Percentiles rank a stretch among this genome's conserved stretches.
Evolutionary conservation across 306 rosid genomes (phyloP).

Genomic region (Prunus kanzakura): DNA sequence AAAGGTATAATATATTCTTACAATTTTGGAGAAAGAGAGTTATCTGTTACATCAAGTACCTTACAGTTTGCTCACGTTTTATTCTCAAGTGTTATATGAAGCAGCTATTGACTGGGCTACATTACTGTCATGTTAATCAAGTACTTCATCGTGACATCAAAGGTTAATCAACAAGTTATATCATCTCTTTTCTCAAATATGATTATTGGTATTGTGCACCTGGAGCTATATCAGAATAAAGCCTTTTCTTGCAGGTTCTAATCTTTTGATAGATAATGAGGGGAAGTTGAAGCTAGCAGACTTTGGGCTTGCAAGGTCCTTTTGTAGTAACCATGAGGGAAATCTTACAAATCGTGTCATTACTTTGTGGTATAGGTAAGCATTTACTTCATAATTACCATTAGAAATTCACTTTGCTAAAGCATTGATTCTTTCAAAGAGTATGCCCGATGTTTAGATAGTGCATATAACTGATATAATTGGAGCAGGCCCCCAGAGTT

Average conservation of each 20-base stretch:
- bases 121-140: slow-evolving; percentile 62
- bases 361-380: slow-evolving; percentile 72
- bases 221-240: slow-evolving; percentile 4
- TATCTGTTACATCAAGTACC: neutral
- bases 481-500: slow-evolving; percentile 68
- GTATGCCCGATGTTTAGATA: neutral
- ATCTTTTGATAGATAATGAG: slow-evolving; percentile 71
- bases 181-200: neutral
- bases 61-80: neutral
- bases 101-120: slow-evolving; percentile 68
- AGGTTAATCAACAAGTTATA: slow-evolving; percentile 33
- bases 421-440: neutral
- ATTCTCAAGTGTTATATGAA: slow-evolving; percentile 64
- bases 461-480: slow-evolving; percentile 10
- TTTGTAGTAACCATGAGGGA: slow-evolving; percentile 51
- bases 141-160: slow-evolving; percentile 81
- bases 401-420: neutral
- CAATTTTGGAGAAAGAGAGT: neutral
- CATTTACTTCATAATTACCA: neutral
- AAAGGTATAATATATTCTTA: slow-evolving; percentile 34
- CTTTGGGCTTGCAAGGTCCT: slow-evolving; percentile 66
- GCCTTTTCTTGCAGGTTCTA: slow-evolving; percentile 52
- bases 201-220: slow-evolving; percentile 12
- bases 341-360: slow-evolving; percentile 70
- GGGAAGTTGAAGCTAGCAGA: slow-evolving; percentile 72